Percentiles rank a stretch among this genome's conserved stretches.
These are phyloP conservation scores for Penicillium aurantiogriseum DNA, from an alignment of 2,329 filamentous ascomycete genomes.

Conservation along the genomic window DNA sequence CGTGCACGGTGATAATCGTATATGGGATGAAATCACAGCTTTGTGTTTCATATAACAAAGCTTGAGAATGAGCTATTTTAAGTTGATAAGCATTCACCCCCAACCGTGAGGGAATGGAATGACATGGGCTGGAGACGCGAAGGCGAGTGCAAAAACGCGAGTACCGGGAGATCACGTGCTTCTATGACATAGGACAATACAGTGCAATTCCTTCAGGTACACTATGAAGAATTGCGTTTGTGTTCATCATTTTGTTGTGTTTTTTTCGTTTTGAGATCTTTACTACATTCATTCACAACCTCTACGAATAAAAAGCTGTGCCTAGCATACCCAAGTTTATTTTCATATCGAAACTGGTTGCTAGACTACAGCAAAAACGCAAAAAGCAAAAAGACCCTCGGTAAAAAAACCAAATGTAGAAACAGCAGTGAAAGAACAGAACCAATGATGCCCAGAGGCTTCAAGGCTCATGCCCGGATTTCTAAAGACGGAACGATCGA, in stretches of 20 bases:
- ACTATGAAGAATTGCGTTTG: too few relatives aligned
- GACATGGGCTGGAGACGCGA: background rate
- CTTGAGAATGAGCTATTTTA: background rate
- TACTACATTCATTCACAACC: background rate
- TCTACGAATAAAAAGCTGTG: background rate
- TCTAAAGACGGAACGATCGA: constrained; percentile 31
- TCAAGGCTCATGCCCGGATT: constrained; percentile 8
- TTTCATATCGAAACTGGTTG: constrained; percentile 33
- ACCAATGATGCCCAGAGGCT: constrained; percentile 7
- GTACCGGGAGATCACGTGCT: constrained; percentile 16
- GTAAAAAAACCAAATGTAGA: constrained; percentile 22
- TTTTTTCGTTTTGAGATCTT: background rate
- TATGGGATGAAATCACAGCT: background rate
- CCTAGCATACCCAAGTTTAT: constrained; percentile 33
- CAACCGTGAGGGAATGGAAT: constrained; percentile 4
- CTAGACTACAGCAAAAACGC: constrained; percentile 25
- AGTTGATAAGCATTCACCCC: background rate
- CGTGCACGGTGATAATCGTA: background rate
- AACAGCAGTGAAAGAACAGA: constrained; percentile 25
- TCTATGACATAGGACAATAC: background rate
- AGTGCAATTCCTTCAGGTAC: background rate
- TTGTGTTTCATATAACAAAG: background rate
- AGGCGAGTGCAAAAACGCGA: constrained; percentile 17
- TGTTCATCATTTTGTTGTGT: background rate
- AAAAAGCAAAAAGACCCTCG: constrained; percentile 14